Conservation (phyloP, 768 basidiomycete species). For the Podaxis sp. region DNA sequence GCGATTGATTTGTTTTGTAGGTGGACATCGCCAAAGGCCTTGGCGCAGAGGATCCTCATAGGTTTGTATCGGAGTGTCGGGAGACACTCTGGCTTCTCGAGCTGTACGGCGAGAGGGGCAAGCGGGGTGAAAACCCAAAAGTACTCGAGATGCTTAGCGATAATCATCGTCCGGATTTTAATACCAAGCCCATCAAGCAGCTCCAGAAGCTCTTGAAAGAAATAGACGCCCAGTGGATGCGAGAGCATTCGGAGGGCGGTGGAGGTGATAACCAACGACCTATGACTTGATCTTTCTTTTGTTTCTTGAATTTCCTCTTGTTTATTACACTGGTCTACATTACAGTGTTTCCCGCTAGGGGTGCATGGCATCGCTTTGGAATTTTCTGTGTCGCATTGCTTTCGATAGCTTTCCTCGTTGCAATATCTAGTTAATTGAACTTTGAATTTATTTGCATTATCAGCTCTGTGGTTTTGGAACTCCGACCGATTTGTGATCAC, state of each 20-base stretch:
- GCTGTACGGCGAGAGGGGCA: constrained; percentile 57
- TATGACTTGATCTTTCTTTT: neutral
- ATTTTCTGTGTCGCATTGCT: constrained; percentile 9
- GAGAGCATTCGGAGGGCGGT: constrained; percentile 21
- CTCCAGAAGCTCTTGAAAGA: constrained; percentile 48
- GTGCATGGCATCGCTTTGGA: neutral
- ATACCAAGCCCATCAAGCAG: constrained; percentile 44
- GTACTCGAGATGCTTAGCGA: constrained; percentile 53
- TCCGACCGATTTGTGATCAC: constrained; percentile 13
- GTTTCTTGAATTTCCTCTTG: neutral
- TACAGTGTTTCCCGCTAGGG: neutral
- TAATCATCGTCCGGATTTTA: constrained; percentile 34
- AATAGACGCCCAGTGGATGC: constrained; percentile 45
- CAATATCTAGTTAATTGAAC: neutral
- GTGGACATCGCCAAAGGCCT: constrained; percentile 54
- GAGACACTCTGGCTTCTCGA: constrained; percentile 50
- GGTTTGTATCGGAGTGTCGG: constrained; percentile 45
- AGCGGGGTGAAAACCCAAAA: constrained; percentile 43
- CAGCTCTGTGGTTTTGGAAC: neutral
- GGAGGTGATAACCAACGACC: constrained; percentile 4
- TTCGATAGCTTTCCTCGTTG: constrained; percentile 8
- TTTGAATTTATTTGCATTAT: neutral
- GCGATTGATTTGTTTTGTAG: constrained; percentile 27
- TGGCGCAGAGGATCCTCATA: constrained; percentile 34
- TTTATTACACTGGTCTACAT: neutral